Percentiles rank a stretch among this genome's conserved stretches.
phyloP scores from a whole-genome alignment of 768 basidiomycete genomes.

The Phaeotremella skinneri region DNA sequence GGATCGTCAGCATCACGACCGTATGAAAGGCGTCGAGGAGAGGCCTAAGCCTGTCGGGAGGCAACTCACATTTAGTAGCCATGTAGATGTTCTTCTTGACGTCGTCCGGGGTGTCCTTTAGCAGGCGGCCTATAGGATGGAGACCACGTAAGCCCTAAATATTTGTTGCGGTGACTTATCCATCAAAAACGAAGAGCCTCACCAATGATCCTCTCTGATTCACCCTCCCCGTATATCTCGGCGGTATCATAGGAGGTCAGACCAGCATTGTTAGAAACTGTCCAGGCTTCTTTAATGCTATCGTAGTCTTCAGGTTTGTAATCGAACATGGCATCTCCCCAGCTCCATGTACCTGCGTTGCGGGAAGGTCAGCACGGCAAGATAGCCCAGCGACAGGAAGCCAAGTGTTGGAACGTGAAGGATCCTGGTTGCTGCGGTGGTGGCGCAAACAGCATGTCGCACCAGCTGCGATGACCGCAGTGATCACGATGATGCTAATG shows the following conservation, averaged over 20 bases:
- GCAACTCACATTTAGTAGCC: slow-evolving; percentile 47
- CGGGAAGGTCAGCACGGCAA: too few relatives aligned
- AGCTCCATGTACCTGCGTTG: slow-evolving; percentile 40
- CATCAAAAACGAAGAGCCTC: too few relatives aligned
- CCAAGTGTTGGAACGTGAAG: too few relatives aligned
- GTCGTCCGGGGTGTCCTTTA: slow-evolving; percentile 41
- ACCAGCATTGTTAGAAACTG: slow-evolving; percentile 33
- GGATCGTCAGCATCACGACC: background rate
- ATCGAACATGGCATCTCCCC: slow-evolving; percentile 23
- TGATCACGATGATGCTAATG: too few relatives aligned
- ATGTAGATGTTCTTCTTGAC: slow-evolving; percentile 41
- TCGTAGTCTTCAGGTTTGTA: slow-evolving; percentile 23
- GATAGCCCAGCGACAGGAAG: too few relatives aligned
- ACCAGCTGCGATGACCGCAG: too few relatives aligned
- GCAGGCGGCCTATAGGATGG: slow-evolving; percentile 11
- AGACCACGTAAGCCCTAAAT: too few relatives aligned
- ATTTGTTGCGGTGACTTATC: too few relatives aligned
- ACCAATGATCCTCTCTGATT: slow-evolving; percentile 47
- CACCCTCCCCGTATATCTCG: slow-evolving; percentile 47
- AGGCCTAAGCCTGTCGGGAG: background rate
- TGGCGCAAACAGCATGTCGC: too few relatives aligned
- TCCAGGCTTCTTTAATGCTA: slow-evolving; percentile 44
- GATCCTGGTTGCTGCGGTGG: too few relatives aligned
- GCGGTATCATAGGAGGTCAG: slow-evolving; percentile 50
- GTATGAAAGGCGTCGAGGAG: background rate